These are phyloP conservation scores for Alternaria tenuissima DNA, from an alignment of 2,329 filamentous ascomycete species.

Conservation along the genomic window DNA sequence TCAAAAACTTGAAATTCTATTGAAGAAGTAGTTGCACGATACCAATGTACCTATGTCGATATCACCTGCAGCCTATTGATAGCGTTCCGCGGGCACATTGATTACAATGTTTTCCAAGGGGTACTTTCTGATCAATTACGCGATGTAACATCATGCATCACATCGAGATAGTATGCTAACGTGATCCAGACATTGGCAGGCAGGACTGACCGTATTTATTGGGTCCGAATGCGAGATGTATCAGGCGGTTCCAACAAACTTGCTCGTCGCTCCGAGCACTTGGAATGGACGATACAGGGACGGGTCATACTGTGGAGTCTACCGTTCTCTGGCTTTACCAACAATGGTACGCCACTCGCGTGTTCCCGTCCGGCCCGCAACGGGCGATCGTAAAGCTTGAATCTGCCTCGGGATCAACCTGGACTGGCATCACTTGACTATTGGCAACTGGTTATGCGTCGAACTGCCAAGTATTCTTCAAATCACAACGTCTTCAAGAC, in stretches of 20 bases:
- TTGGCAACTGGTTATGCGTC: background rate
- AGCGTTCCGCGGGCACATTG: background rate
- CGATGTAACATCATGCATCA: constrained; percentile 1
- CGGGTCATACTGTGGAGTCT: background rate
- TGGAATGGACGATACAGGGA: background rate
- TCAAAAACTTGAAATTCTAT: background rate
- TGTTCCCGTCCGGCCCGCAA: background rate
- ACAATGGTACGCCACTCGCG: background rate
- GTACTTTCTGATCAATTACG: background rate
- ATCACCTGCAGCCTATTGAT: background rate
- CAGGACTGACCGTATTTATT: too few species aligned
- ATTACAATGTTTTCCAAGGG: background rate
- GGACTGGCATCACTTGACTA: background rate
- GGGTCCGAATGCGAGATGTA: background rate
- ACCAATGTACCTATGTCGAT: constrained; percentile 7
- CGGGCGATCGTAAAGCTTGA: background rate
- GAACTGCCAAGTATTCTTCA: background rate
- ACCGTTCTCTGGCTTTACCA: background rate
- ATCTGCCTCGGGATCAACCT: background rate
- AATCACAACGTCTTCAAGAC: constrained; percentile 1
- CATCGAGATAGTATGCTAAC: background rate
- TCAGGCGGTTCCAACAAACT: background rate
- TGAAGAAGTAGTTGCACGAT: constrained; percentile 1
- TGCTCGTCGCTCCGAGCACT: background rate
- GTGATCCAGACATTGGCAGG: background rate